phyloP scores from a whole-genome alignment of 148 eudicot genomes.

The Silene latifolia region DNA sequence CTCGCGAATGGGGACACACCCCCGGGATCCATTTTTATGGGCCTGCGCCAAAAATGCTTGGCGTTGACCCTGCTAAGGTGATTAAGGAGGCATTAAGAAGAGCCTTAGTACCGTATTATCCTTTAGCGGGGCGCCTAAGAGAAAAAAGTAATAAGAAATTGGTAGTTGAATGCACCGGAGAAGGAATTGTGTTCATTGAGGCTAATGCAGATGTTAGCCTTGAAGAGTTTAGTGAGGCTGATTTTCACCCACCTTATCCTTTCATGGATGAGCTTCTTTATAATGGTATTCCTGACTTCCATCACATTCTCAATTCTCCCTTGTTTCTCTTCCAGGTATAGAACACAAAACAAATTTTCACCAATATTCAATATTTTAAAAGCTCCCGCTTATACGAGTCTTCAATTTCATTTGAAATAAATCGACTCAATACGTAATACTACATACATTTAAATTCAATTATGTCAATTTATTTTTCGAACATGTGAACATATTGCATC shows the following conservation, averaged over 20 bases:
- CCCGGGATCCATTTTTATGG: conserved; percentile 33
- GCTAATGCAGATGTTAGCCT: conserved; percentile 24
- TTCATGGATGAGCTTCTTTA: conserved; percentile 13
- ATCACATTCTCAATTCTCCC: too few relatives aligned
- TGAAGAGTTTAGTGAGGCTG: conserved; percentile 16
- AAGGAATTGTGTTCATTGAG: conserved; percentile 24
- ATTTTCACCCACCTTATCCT: conserved; percentile 23
- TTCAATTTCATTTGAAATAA: too few relatives aligned
- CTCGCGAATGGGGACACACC: conserved; percentile 27
- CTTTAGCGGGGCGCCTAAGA: conserved; percentile 34
- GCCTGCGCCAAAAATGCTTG: neutral
- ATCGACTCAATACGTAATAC: too few relatives aligned
- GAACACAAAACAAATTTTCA: too few relatives aligned
- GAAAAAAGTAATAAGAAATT: conserved; percentile 27
- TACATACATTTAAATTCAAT: too few relatives aligned
- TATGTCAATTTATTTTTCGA: too few relatives aligned
- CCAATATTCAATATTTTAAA: too few relatives aligned
- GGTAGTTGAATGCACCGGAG: conserved; percentile 26
- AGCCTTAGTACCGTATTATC: conserved; percentile 34
- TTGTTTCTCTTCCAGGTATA: too few relatives aligned
- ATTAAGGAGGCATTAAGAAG: conserved; percentile 32
- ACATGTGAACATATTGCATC: too few relatives aligned
- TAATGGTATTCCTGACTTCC: too few relatives aligned
- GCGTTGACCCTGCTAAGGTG: conserved; percentile 26
- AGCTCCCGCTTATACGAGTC: too few relatives aligned